phyloP scores from a whole-genome alignment of 495 filamentous ascomycete genomes.

The Pseudoneurospora amorphoporcata region DNA sequence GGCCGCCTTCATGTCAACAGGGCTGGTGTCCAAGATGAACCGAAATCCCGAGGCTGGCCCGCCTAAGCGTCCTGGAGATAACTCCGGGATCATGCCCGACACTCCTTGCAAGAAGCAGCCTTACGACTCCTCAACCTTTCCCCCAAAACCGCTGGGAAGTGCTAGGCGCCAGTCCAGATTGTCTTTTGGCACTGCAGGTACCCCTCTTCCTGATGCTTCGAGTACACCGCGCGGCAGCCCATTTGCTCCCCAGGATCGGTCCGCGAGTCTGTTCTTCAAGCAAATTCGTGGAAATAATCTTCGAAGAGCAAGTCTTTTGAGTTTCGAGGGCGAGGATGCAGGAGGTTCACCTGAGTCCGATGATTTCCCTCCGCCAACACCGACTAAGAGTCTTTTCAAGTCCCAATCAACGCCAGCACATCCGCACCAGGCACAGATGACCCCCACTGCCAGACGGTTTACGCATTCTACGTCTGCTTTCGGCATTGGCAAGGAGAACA shows the following conservation, averaged over 20 bases:
- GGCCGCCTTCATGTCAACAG: constrained; percentile 87
- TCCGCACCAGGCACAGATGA: constrained; percentile 12
- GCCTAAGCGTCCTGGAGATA: constrained; percentile 28
- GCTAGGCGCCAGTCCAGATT: constrained; percentile 29
- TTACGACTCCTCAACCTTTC: constrained; percentile 53
- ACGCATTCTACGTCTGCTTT: constrained; percentile 17
- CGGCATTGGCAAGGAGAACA: constrained; percentile 9
- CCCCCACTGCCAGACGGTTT: constrained; percentile 19
- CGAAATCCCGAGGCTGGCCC: constrained; percentile 50
- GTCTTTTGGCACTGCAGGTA: constrained; percentile 39
- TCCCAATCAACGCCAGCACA: constrained; percentile 12
- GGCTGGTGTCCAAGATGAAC: constrained; percentile 78
- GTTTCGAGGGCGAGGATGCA: constrained; percentile 63
- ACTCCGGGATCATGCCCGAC: constrained; percentile 56
- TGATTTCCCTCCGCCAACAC: constrained; percentile 82
- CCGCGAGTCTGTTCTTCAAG: constrained; percentile 29
- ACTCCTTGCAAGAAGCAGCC: constrained; percentile 85
- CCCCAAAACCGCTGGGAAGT: constrained; percentile 42
- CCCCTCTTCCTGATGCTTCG: constrained; percentile 51
- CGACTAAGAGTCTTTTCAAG: constrained; percentile 62
- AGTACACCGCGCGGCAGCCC: constrained; percentile 30
- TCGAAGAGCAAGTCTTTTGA: constrained; percentile 64
- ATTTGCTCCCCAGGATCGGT: constrained; percentile 54
- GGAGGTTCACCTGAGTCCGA: constrained; percentile 38
- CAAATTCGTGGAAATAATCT: constrained; percentile 30